phyloP scores from a whole-genome alignment of 2,329 filamentous ascomycete species.

The Aspergillus transmontanensis region DNA sequence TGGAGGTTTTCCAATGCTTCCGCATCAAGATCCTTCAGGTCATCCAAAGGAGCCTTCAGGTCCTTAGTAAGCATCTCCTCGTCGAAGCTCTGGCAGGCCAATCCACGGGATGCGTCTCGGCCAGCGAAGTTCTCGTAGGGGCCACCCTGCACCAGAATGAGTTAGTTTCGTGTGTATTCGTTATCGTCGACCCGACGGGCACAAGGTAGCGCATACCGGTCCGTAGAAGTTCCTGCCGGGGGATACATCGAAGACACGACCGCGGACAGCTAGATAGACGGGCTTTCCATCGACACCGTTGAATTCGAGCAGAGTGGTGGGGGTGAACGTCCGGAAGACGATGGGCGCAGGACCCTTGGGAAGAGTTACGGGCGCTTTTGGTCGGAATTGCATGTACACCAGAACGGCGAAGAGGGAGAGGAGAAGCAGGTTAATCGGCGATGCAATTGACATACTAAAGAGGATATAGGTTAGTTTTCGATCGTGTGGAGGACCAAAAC shows the following conservation, averaged over 20 bases:
- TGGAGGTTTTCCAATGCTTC: constrained; percentile 81
- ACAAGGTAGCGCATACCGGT: constrained; percentile 51
- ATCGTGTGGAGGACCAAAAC: neutral
- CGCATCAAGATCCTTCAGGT: constrained; percentile 67
- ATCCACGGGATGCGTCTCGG: constrained; percentile 81
- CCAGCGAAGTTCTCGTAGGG: constrained; percentile 97
- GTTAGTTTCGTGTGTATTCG: constrained; percentile 10
- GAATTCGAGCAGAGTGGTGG: constrained; percentile 80
- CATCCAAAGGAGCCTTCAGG: constrained; percentile 79
- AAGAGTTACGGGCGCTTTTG: constrained; percentile 53
- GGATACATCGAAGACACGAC: constrained; percentile 87
- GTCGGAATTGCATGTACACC: constrained; percentile 62
- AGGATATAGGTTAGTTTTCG: constrained; percentile 1
- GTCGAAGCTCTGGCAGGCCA: constrained; percentile 92
- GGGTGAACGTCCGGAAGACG: constrained; percentile 83
- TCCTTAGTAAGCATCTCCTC: constrained; percentile 93
- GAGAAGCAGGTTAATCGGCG: constrained; percentile 64
- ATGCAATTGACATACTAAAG: constrained; percentile 56
- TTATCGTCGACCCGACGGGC: neutral
- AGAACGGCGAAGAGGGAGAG: constrained; percentile 60
- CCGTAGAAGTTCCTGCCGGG: constrained; percentile 92
- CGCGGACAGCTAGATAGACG: constrained; percentile 89
- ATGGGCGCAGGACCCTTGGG: constrained; percentile 64
- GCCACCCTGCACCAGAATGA: constrained; percentile 59
- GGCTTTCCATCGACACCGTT: constrained; percentile 74